Conservation (phyloP, 768 basidiomycete species). For the Omphalotus guepiniiformis region DNA sequence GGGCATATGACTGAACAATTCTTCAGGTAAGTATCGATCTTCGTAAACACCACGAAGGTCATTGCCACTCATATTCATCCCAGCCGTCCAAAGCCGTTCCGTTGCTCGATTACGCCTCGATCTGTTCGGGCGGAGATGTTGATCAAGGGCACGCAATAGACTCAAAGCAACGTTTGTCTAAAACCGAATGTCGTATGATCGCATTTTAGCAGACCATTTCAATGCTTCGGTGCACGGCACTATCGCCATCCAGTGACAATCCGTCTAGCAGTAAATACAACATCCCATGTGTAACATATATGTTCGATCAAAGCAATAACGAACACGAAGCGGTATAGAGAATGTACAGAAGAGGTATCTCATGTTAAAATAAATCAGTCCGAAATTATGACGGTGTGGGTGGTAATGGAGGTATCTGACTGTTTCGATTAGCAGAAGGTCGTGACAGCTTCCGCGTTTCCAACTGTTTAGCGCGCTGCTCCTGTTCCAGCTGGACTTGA, state of each 20-base stretch:
- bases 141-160: too few species aligned
- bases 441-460: slow-evolving; percentile 59
- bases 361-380: too few species aligned
- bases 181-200: too few species aligned
- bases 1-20: neutral
- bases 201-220: too few species aligned
- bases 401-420: slow-evolving; percentile 35
- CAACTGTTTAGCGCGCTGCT: slow-evolving; percentile 60
- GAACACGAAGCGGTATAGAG: neutral
- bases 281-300: too few species aligned
- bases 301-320: too few species aligned
- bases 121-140: neutral
- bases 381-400: slow-evolving; percentile 24
- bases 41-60: neutral
- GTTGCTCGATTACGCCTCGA: neutral
- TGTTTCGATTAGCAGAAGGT: slow-evolving; percentile 18
- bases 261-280: too few species aligned
- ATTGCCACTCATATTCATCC: neutral
- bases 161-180: too few species aligned
- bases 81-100: slow-evolving; percentile 5
- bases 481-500: slow-evolving; percentile 80
- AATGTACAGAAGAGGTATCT: slow-evolving; percentile 6
- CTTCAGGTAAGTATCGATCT: neutral
- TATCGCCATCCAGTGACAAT: too few species aligned
- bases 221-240: too few species aligned